Evolutionary conservation across 805 yeast species (phyloP).

Genomic region (Sugiyamaella qingdaonensis): DNA sequence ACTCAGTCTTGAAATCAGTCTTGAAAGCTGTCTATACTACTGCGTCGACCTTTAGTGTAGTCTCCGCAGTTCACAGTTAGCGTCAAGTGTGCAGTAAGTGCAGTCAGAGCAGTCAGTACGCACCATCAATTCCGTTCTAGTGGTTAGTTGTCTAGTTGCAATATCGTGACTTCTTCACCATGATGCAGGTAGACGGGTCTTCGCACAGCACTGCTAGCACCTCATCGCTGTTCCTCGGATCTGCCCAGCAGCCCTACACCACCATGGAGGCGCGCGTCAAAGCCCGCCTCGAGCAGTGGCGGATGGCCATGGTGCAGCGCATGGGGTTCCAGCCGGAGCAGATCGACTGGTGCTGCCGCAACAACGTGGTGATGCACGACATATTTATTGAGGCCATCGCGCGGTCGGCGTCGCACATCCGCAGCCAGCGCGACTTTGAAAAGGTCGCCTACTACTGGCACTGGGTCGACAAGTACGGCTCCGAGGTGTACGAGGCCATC

Average conservation of each 20-base stretch:
- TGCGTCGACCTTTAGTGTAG: too few relatives aligned
- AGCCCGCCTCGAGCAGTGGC: conserved; percentile 14
- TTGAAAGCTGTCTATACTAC: too few relatives aligned
- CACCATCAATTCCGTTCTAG: too few relatives aligned
- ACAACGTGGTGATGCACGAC: conserved; percentile 30
- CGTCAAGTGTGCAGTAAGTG: too few relatives aligned
- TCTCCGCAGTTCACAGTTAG: too few relatives aligned
- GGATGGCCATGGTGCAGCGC: conserved; percentile 8
- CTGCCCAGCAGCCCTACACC: conserved; percentile 6
- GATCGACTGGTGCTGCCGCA: conserved; percentile 26
- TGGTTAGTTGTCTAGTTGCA: too few relatives aligned
- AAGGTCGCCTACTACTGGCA: conserved; percentile 30
- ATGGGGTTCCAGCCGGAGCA: conserved; percentile 25
- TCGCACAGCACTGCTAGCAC: background rate
- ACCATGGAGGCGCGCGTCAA: conserved; percentile 12
- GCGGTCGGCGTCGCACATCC: conserved; percentile 23
- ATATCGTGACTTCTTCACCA: background rate
- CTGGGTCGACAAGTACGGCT: conserved; percentile 28
- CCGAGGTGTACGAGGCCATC: conserved; percentile 26
- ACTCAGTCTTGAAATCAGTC: too few relatives aligned
- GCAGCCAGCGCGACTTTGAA: conserved; percentile 23
- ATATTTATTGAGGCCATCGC: conserved; percentile 30
- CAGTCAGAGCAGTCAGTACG: too few relatives aligned
- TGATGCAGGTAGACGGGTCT: conserved; percentile 5
- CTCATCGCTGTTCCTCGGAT: conserved; percentile 6